Base-by-base conservation (phyloP, 345 rosid genomes). In the Populus pruinosa region DNA sequence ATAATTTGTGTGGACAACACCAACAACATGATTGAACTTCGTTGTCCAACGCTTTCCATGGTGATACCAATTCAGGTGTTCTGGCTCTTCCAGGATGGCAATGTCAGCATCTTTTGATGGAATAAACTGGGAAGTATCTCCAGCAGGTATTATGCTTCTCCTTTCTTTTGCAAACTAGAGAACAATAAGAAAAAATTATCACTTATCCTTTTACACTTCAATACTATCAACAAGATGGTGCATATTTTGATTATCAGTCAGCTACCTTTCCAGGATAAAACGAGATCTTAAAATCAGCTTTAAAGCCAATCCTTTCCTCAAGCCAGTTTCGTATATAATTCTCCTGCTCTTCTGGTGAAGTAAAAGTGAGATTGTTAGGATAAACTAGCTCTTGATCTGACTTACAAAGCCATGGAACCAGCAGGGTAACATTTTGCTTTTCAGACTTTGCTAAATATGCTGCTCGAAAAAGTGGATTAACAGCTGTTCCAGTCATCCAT, bases 401-500 rank as follows among this genome's bases (percentile, higher is more conserved):
- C 82, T 86, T 87, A 70, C 94, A 91, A 67, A 96, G 99, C 99
- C 99, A 96, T 33, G 99, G 99, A 86, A 96, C 97, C 85, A 96
- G 85, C 29, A 96, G 89, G 1, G 99, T 96, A 77, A 96, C 98
- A 55, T 92, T 92, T 86, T 89, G 96, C 76, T 86, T 89, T 62
- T 87, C 99, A 72, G 94, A 88, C 76, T 90, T 89, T 8, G 99
- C 89, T 67, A 96, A 83, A 87, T 86, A 96, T 16, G 98, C 99
- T 11, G 99, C 99, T 72, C 98, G 89, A 72, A 93, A 93, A 75
- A 96, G 88, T 20, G 99, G 98, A 83, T 96, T 96, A 72, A 96
- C 93, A 80, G 99, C 99, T 74, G 99, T 96, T 81, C 99, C 99
- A 9, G 98, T 96, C 99, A 96, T 93, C 99, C 99, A 96, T 33